Conservation (phyloP, 108 stramenopile species). For the Nitzschia palea region DNA sequence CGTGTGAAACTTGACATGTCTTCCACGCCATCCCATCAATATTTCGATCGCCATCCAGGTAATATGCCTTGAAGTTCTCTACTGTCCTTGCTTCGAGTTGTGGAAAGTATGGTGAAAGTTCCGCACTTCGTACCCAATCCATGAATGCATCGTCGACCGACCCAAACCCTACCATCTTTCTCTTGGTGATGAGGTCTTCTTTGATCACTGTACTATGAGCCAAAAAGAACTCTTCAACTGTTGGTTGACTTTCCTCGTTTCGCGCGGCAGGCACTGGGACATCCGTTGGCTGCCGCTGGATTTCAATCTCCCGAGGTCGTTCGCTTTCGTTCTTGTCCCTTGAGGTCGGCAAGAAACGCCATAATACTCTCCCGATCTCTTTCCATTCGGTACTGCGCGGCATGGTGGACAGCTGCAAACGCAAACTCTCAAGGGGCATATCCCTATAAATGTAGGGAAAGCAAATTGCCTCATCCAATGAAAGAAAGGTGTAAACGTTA, state of each 20-base stretch:
- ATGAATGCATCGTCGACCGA: slow-evolving; percentile 52
- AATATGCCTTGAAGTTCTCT: slow-evolving; percentile 40
- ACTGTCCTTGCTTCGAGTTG: slow-evolving; percentile 7
- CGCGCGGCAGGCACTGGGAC: not conserved
- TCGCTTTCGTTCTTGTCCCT: not conserved
- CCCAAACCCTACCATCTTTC: slow-evolving; percentile 52
- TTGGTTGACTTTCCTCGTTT: not conserved
- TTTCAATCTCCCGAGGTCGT: not conserved
- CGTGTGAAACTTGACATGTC: too few relatives aligned
- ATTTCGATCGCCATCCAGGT: slow-evolving; percentile 42
- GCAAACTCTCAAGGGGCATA: not conserved
- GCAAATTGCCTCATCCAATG: slow-evolving; percentile 38
- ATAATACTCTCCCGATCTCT: slow-evolving; percentile 5
- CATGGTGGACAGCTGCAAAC: slow-evolving; percentile 7
- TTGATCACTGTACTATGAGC: slow-evolving; percentile 38
- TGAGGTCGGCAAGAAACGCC: not conserved
- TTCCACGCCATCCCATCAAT: slow-evolving; percentile 65
- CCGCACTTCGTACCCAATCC: slow-evolving; percentile 48
- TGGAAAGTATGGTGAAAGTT: slow-evolving; percentile 14
- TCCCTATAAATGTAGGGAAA: slow-evolving; percentile 9
- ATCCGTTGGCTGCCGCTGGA: too few relatives aligned
- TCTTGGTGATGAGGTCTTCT: slow-evolving; percentile 43
- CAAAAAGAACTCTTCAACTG: not conserved
- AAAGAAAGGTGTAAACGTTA: slow-evolving; percentile 16
- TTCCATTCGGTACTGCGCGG: slow-evolving; percentile 8